Base-by-base conservation (phyloP, 2,329 filamentous ascomycete species). In the Hawksworthiomyces lignivorus region DNA sequence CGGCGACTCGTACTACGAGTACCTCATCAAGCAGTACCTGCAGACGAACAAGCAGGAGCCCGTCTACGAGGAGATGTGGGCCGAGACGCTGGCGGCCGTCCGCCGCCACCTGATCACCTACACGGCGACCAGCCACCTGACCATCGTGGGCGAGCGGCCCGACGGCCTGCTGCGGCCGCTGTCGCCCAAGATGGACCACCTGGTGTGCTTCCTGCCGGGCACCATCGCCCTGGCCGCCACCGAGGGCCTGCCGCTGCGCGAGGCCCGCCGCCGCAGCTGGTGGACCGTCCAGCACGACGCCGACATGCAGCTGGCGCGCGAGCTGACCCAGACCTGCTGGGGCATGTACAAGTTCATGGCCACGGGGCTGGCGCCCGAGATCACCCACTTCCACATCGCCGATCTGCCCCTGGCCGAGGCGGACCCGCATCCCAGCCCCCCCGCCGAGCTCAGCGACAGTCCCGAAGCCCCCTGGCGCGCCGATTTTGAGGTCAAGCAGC, bases 1-100 rank as follows among this genome's bases (percentile, higher is more conserved):
- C 47, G 92, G 92, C 34, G 92, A 98, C 67, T 96, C 89, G 36
- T 98, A 97, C 65, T 98, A 98, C 64, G 87, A 98, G 65, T 98
- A 98, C 61, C 77, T 98, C 38, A 94, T 97, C 69, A 98, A 98
- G 67, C 92, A 98, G 61, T 97, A 94, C 59, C 72, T 96, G 17
- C 92, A 98, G 62, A 98, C 92, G 11, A 86, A 85, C 43, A 80
- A 84, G 58, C 73, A 89, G 56, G 90, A 98, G 60, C 72, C 80
- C 0, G 66, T 97, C 14, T 98, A 98, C 62, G 72, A 82, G 50
- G 85, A 92, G 12, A 86, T 98, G 80, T 98, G 94, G 89, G 74
- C 90, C 29, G 84, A 98, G 58, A 74, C 87, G 12, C 69, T 98
- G 34, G 70, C 69, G 14, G 92, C 90, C 37, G 81, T 97, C 43